These are phyloP conservation scores for Colletotrichum spaethianum DNA, from an alignment of 2,329 filamentous ascomycete genomes.

Conservation along the genomic window DNA sequence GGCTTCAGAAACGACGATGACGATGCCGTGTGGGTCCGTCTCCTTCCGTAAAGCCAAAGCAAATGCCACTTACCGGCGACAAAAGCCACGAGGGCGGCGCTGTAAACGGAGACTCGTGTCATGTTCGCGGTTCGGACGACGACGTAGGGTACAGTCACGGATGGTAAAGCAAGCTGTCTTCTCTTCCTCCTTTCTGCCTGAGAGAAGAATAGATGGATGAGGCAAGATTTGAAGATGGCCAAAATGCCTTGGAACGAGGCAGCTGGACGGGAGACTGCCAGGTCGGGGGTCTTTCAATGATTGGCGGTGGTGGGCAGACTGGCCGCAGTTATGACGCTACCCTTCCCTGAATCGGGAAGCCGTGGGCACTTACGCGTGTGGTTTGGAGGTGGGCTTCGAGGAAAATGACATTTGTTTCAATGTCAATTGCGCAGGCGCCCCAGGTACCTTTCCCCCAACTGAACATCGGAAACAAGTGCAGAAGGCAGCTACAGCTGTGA, in stretches of 20 bases:
- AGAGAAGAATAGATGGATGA: slow-evolving; percentile 10
- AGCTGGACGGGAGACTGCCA: slow-evolving; percentile 10
- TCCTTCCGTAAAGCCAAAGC: neutral
- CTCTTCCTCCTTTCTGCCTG: slow-evolving; percentile 30
- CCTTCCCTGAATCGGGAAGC: slow-evolving; percentile 34
- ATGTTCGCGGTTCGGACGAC: slow-evolving; percentile 47
- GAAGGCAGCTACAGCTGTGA: slow-evolving; percentile 4
- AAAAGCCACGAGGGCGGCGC: slow-evolving; percentile 58
- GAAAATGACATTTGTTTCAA: neutral
- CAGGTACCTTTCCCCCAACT: neutral
- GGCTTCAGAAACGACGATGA: slow-evolving; percentile 20
- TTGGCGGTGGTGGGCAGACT: slow-evolving; percentile 37
- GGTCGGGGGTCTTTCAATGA: slow-evolving; percentile 26
- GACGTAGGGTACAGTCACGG: neutral
- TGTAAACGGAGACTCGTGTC: slow-evolving; percentile 61
- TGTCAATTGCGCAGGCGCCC: neutral
- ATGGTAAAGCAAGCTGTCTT: neutral
- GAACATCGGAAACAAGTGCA: neutral
- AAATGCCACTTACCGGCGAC: slow-evolving; percentile 56
- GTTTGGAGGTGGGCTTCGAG: slow-evolving; percentile 7
- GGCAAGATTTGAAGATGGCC: slow-evolving; percentile 8
- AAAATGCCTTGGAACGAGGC: slow-evolving; percentile 22
- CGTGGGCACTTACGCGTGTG: slow-evolving; percentile 9
- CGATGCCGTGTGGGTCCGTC: slow-evolving; percentile 39
- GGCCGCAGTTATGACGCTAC: slow-evolving; percentile 40